Base-by-base conservation (phyloP, 768 basidiomycete species). In the Boletus reticuloceps region DNA sequence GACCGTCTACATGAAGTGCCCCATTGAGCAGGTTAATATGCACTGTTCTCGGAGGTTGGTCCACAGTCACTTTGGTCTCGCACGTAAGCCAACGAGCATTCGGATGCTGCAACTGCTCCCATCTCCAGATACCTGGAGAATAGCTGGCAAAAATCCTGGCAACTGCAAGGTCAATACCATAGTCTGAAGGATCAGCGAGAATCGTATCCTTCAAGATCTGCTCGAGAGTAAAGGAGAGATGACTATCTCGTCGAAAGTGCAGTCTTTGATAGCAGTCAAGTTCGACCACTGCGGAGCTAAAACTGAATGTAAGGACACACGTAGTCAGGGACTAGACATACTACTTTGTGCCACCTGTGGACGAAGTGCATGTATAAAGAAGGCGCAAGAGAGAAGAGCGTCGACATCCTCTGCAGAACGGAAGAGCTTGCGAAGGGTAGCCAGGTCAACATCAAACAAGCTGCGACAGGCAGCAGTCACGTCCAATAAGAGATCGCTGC, bases 171-270 rank as follows among this genome's bases (percentile, higher is more conserved):
- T 65, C 63, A 8, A 64, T 20, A 2, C 60, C 58, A 5, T 52
- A 44, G 41, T 51, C 37, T 17, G 50, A 41, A 1, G 17, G 13
- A 22, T 55, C 50, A 0, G 43, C 32, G 0, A 52, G 25, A 7
- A 55, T 58, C 2, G 8, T 19, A 32, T 42, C 22, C 2, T 40
- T 32, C 37, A 60, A 13, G 4, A 52, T 13, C 1, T 39, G 29
- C 46, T 70, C 62, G 12, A 73, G 19, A 13, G 42, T 39, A 13
- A 58, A 50, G 7, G 68, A 59, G 9, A 71, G 46, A 31, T 67
- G 62, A n/a, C 51, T 25, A 37, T 73, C 63, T 8, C 69, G 60
- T 16, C 60, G 45, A 14, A 64, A 42, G 16, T 64, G 45, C 4
- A 51, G 37, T 36, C 3, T 14, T 8, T 11, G 40, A 4, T 37